A percentile compares a stretch with the other conserved stretches of the same genome.
Evolutionary conservation across 2,329 filamentous ascomycete species (phyloP).

Genomic region (Claviceps sp.): DNA sequence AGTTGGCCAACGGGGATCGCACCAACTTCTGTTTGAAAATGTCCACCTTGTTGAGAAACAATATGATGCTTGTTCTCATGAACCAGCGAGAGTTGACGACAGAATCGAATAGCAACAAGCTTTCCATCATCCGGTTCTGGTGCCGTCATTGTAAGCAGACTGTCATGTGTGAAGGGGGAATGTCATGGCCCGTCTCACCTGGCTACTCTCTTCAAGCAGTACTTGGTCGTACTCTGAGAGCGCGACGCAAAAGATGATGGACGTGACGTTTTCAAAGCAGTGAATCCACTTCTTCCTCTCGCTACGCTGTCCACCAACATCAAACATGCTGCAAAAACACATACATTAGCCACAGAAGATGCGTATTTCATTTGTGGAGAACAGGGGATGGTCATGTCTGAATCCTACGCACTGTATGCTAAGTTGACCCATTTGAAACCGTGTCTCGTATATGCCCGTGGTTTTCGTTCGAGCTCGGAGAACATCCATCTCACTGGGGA

Average conservation of each 20-base stretch:
- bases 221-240: conserved; percentile 98
- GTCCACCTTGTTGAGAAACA: conserved; percentile 98
- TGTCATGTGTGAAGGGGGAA: not conserved
- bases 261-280: conserved; percentile 98
- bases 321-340: conserved; percentile 76
- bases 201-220: conserved; percentile 88
- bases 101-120: conserved; percentile 87
- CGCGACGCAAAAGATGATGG: conserved; percentile 97
- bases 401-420: conserved; percentile 76
- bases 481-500: conserved; percentile 89
- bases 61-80: conserved; percentile 95
- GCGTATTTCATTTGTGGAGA: not conserved
- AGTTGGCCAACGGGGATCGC: conserved; percentile 80
- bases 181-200: conserved; percentile 43
- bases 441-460: conserved; percentile 96
- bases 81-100: conserved; percentile 99
- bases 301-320: conserved; percentile 91
- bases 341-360: conserved; percentile 10
- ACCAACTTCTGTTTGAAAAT: conserved; percentile 91
- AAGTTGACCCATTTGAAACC: conserved; percentile 95
- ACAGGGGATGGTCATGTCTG: not conserved
- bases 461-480: conserved; percentile 94
- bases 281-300: conserved; percentile 99
- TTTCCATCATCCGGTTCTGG: conserved; percentile 99
- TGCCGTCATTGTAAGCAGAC: not conserved